These are phyloP conservation scores for Camellia oleifera DNA, from an alignment of 179 eudicot genomes.

Conservation along the genomic window DNA sequence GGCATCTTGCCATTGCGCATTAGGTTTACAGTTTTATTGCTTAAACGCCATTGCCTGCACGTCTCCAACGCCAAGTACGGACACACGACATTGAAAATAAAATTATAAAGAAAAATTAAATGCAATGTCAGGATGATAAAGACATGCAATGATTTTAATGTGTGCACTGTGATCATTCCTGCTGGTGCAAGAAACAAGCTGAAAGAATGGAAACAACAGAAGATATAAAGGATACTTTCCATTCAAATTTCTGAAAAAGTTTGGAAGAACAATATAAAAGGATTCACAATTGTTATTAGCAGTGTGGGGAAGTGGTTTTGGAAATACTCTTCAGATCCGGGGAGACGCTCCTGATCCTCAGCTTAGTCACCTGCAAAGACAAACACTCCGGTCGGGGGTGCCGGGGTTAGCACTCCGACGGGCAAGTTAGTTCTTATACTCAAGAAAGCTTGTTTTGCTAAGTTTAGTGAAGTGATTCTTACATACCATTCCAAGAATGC, in stretches of 20 bases:
- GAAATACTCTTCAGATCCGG: no score
- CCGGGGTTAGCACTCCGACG: no score
- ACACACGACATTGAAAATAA: constrained; percentile 77
- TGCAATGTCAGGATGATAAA: background rate
- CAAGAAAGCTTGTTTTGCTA: no score
- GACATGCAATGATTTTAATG: background rate
- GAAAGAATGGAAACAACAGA: background rate
- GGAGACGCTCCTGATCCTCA: no score
- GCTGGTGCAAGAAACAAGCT: background rate
- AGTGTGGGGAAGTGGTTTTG: no score
- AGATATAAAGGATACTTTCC: background rate
- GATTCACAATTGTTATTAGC: background rate
- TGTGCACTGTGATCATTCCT: background rate
- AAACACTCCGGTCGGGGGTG: no score
- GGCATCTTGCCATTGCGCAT: constrained; percentile 99
- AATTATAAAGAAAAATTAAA: constrained; percentile 8
- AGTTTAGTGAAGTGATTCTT: no score
- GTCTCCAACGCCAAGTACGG: constrained; percentile 98
- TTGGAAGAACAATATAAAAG: background rate
- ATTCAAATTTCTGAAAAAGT: background rate
- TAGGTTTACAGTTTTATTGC: constrained; percentile 92
- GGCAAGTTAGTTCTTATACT: no score
- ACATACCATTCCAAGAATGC: no score
- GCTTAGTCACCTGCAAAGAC: no score
- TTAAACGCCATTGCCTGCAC: constrained; percentile 97